Evolutionary conservation across 345 rosid species (phyloP).

Genomic region (Heritiera littoralis): DNA sequence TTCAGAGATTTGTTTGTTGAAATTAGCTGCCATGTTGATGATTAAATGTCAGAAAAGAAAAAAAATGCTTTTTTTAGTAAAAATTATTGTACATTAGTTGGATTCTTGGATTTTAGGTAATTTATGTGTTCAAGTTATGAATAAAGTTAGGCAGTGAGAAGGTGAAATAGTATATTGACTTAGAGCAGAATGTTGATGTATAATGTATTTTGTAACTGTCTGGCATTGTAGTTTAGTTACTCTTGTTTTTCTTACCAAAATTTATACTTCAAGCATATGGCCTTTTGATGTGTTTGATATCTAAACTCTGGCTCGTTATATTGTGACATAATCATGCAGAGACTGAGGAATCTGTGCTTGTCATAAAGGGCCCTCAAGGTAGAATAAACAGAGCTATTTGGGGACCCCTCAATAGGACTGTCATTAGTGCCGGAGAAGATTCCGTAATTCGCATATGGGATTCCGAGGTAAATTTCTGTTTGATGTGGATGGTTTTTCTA

Average conservation of each 20-base stretch:
- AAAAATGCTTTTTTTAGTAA: neutral
- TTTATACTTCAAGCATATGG: neutral
- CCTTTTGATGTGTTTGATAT: no score
- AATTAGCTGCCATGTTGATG: neutral
- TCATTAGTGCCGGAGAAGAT: conserved; percentile 92
- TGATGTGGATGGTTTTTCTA: neutral
- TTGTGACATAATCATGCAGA: conserved; percentile 41
- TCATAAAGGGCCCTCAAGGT: conserved; percentile 71
- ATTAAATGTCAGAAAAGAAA: neutral
- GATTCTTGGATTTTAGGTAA: neutral
- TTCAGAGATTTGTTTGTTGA: neutral
- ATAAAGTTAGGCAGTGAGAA: neutral
- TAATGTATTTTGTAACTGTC: neutral
- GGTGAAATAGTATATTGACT: neutral
- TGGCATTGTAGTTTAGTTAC: neutral
- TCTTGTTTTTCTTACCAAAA: neutral
- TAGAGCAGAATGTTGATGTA: neutral
- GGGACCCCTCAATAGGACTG: conserved; percentile 85
- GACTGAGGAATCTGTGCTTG: conserved; percentile 60
- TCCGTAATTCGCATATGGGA: conserved; percentile 84
- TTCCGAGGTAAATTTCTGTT: conserved; percentile 57
- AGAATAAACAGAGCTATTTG: conserved; percentile 92
- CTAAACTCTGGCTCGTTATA: neutral
- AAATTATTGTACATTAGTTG: neutral
- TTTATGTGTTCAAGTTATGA: neutral